Evolutionary conservation across 2,329 filamentous ascomycete species (phyloP).

Genomic region (Trichoderma koningiopsis): DNA sequence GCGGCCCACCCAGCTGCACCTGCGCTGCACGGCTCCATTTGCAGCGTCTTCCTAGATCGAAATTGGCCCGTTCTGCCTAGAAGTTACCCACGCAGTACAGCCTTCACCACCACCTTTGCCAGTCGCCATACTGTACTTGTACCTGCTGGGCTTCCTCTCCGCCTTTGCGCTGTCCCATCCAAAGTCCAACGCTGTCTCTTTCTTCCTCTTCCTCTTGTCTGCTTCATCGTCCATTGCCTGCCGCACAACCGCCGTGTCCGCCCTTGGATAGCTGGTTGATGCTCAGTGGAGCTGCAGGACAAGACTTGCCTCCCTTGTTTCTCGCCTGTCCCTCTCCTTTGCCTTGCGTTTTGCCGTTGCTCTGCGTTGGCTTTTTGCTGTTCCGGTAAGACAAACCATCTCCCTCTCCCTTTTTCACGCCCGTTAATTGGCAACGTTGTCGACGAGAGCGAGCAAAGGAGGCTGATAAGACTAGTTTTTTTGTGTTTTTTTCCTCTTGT

Average conservation of each 20-base stretch:
- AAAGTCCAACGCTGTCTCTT: not conserved
- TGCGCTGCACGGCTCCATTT: not conserved
- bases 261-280: constrained; percentile 20
- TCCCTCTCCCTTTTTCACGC: constrained; percentile 25
- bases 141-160: constrained; percentile 4
- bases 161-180: not conserved
- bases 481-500: not conserved
- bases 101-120: not conserved
- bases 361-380: constrained; percentile 25
- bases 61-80: constrained; percentile 17
- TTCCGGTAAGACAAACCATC: constrained; percentile 21
- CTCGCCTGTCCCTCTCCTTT: constrained; percentile 10
- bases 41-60: not conserved
- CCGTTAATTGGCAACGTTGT: not conserved
- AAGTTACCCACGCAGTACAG: not conserved
- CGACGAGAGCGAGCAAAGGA: not conserved
- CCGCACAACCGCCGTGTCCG: not conserved
- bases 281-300: constrained; percentile 20
- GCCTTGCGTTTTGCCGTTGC: constrained; percentile 3
- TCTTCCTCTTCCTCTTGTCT: not conserved
- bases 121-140: not conserved
- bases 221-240: constrained; percentile 3
- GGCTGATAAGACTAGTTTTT: constrained; percentile 21
- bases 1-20: not conserved
- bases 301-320: constrained; percentile 15